phyloP scores from a whole-genome alignment of 2,329 filamentous ascomycete species.

The Aspergillus oerlinghausenensis region DNA sequence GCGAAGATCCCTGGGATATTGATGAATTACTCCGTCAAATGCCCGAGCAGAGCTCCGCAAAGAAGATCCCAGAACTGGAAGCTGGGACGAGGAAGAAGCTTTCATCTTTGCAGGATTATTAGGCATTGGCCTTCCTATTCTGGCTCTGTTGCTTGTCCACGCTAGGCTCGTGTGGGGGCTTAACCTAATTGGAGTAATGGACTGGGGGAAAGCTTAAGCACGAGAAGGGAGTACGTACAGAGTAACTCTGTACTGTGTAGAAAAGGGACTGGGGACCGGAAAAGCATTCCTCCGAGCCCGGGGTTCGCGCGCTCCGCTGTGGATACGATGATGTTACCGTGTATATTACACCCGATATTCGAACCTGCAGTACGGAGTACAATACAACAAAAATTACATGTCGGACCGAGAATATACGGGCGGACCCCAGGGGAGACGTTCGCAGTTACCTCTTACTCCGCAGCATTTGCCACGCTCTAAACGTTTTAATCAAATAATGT shows the following conservation, averaged over 20 bases:
- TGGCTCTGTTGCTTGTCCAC: background rate
- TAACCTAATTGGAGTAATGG: background rate
- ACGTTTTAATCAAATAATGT: background rate
- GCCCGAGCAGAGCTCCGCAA: background rate
- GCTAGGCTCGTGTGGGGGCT: background rate
- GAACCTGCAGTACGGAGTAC: background rate
- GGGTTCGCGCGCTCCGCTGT: background rate
- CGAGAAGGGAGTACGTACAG: no score
- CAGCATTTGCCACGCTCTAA: background rate
- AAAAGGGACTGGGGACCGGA: background rate
- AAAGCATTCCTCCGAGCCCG: background rate
- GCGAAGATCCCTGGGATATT: background rate
- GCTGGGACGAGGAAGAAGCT: background rate
- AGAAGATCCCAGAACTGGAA: background rate
- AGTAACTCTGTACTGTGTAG: no score
- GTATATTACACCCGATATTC: background rate
- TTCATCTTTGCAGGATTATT: background rate
- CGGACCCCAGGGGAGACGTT: background rate
- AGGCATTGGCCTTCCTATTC: background rate
- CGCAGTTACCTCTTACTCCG: no score
- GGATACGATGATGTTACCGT: background rate
- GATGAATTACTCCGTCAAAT: background rate
- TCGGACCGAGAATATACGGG: background rate
- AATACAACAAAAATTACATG: background rate
- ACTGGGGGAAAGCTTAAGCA: background rate